These are phyloP conservation scores for Hortiboletus campestris DNA, from an alignment of 768 basidiomycete genomes.

Conservation along the genomic window DNA sequence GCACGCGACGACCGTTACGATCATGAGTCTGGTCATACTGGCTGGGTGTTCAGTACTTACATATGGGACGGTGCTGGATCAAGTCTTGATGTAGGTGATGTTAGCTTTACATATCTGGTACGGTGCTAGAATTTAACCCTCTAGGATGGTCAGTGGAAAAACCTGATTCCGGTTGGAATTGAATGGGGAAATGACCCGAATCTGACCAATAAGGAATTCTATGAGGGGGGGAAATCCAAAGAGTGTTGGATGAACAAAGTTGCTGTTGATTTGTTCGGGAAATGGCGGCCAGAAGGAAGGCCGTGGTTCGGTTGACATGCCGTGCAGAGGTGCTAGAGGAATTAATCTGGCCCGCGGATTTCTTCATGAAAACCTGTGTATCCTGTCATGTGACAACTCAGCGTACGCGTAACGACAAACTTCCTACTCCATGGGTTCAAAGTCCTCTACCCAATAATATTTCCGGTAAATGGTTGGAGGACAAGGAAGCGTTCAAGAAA, in stretches of 20 bases:
- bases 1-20: not conserved
- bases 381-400: not conserved
- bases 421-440: not conserved
- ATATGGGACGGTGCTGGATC: not conserved
- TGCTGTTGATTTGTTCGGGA: not conserved
- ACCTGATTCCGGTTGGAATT: not conserved
- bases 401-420: too few species aligned
- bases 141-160: not conserved
- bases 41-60: slow-evolving; percentile 1
- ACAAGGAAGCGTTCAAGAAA: not conserved
- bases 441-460: not conserved
- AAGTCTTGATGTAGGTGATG: not conserved
- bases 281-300: not conserved
- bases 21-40: too few species aligned
- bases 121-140: not conserved
- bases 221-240: not conserved
- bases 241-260: not conserved
- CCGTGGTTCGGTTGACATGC: not conserved
- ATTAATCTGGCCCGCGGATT: not conserved
- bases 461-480: not conserved
- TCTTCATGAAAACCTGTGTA: not conserved
- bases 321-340: not conserved
- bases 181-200: slow-evolving; percentile 2
- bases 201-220: not conserved
- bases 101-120: not conserved